These are phyloP conservation scores for Angophora floribunda DNA, from an alignment of 345 rosid species.

Conservation along the genomic window DNA sequence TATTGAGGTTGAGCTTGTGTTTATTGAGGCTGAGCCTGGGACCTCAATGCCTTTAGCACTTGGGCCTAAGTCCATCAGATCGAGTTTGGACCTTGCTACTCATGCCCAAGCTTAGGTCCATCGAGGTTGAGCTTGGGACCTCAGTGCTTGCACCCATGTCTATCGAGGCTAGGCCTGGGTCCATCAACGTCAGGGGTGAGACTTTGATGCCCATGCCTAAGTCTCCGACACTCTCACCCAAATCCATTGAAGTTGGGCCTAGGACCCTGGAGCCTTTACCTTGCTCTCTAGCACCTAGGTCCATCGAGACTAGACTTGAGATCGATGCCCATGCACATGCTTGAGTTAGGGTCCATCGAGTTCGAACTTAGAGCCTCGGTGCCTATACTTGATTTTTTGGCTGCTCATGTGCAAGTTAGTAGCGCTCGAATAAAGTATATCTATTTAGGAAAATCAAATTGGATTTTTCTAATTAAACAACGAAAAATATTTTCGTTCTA, in stretches of 20 bases:
- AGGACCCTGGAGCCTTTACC: neutral
- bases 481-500: too few relatives aligned
- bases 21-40: fast-evolving
- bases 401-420: fast-evolving
- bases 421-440: neutral
- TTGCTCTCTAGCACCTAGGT: neutral
- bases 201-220: fast-evolving
- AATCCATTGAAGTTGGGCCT: fast-evolving
- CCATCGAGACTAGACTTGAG: fast-evolving
- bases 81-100: neutral
- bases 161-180: fast-evolving
- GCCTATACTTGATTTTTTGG: fast-evolving
- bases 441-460: neutral
- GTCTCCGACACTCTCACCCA: fast-evolving
- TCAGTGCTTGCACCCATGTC: fast-evolving
- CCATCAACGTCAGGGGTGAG: fast-evolving
- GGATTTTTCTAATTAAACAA: too few relatives aligned
- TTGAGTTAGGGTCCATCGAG: fast-evolving
- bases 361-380: fast-evolving
- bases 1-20: fast-evolving
- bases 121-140: neutral
- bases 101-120: fast-evolving
- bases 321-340: fast-evolving
- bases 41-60: fast-evolving
- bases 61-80: fast-evolving